Base-by-base conservation (phyloP, 345 rosid species). In the Brassica cretica region DNA sequence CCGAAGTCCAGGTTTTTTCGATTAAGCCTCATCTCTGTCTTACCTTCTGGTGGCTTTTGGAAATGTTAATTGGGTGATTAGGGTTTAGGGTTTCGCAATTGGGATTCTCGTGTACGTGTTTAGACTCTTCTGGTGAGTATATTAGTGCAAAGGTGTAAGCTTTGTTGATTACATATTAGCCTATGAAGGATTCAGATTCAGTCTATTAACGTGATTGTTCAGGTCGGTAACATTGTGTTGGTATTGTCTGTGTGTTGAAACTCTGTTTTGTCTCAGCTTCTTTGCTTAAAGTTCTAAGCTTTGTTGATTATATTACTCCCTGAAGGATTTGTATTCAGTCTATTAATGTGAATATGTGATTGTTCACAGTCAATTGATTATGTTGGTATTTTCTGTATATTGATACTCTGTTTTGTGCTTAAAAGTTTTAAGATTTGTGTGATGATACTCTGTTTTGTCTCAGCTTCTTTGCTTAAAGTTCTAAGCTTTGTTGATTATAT, bases 1-100 rank as follows among this genome's bases (percentile, higher is more conserved):
- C 88, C 21, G 84, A 86, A 84, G 64, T 86, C 30, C 85, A 88
- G 96, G 97, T 93, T 85, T 72, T 35, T 64, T 12, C 18, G 5
- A 60, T 76, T 80, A 46, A 25, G 41, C 8, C 72, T 64, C 53
- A 41, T 25, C 12, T 75, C 7, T 21, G n/a, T 58, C 2, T 4
- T 55, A 15, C 39, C n/a, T 3, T 55, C 21, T 19, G 30, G 29
- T 21, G 14, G 19, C 58, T 18, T 58, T 19, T 58, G 1, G 5
- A 16, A 19, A 6, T 25, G 18, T 6, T 24, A 33, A 35, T 68
- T 58, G 2, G 73, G 27, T 9, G 32, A 32, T 64, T 80, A 5
- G 76, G 30, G 9, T 67, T 49, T 73, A 63, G 71, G 67, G 70
- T 58, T 58, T 64, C 8, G 29, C 18, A 64, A 63, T 68, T 41